Evolutionary conservation across 2,329 filamentous ascomycete genomes (phyloP), one percentile per base, ranked within the genome.

Genomic region (Cladobotryum mycophilum): DNA sequence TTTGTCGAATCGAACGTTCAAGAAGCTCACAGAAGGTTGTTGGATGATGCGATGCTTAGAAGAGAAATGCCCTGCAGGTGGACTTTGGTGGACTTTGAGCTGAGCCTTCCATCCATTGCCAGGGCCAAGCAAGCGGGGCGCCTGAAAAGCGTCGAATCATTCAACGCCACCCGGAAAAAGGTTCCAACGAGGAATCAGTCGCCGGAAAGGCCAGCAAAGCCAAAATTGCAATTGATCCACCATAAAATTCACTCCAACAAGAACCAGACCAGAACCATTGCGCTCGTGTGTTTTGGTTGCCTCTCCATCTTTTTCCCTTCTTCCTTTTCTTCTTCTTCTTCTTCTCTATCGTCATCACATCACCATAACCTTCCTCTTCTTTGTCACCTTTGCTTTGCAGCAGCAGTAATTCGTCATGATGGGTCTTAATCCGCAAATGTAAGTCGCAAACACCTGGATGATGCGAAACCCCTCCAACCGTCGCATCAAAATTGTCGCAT

Each of bases 381-480:
- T n/a, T 13, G 25, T 12, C 44, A 13, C 17, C 17, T 35, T 35
- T 37, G 34, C 38, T 38, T 37, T 44, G 14, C 34, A 34, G 20
- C 34, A 34, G 20, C 25, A 14, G 13, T 36, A 9, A 22, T 35
- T 58, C 67, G 82, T 70, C 68, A 85, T 85, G 82, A 80, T 70
- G 62, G 70, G 70, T 53, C 70, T 86, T 61, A 82, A 75, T 63
- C 77, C 82, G 61, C 82, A 85, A 69, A 74, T 85, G 82, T 85
- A 74, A 65, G 80, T 56, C 41, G 35, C 20, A 18, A 33, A 8
- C 25, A 30, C 6, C 25, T 5, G 3, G 20, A 30, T 11, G 25
- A 30, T 30, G 25, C 25, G 25, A 30, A 30, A 30, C 6, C 25
- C 25, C 25, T 30, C 25, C 25, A 30, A 30, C 25, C 8, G 25